phyloP scores from a whole-genome alignment of 1,139 yeast species.

The Blastobotrys apis region DNA sequence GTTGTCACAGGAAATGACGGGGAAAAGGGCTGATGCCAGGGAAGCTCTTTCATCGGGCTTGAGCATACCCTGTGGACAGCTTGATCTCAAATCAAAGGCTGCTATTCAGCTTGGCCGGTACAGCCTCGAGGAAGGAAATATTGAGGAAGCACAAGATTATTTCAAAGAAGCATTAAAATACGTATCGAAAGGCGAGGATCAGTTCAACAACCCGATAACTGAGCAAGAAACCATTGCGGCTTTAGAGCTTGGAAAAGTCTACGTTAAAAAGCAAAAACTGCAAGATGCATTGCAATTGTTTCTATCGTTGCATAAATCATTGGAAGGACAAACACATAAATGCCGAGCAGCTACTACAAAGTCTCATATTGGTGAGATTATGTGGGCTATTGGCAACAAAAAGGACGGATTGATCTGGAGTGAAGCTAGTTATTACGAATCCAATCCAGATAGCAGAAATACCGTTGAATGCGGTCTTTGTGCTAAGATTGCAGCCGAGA shows the following conservation, averaged over 20 bases:
- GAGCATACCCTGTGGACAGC: conserved; percentile 33
- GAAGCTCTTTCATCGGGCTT: conserved; percentile 32
- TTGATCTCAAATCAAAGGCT: conserved; percentile 29
- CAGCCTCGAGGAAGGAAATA: conserved; percentile 24
- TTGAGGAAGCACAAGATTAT: conserved; percentile 36
- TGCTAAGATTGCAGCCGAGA: conserved; percentile 38
- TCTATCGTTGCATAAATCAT: conserved; percentile 27
- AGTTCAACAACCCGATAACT: background rate
- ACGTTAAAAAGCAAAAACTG: conserved; percentile 25
- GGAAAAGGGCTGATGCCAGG: conserved; percentile 29
- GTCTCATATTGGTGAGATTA: conserved; percentile 59
- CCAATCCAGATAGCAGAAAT: conserved; percentile 34
- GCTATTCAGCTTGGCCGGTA: conserved; percentile 29
- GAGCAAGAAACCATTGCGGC: conserved; percentile 20
- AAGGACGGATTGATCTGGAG: conserved; percentile 60
- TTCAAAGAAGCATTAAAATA: conserved; percentile 44
- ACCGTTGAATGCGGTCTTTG: conserved; percentile 41
- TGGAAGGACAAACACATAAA: conserved; percentile 6
- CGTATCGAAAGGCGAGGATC: conserved; percentile 17
- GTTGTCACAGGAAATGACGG: conserved; percentile 27
- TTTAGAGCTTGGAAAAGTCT: conserved; percentile 34
- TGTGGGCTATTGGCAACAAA: conserved; percentile 56
- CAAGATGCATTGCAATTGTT: conserved; percentile 33
- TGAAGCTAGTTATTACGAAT: conserved; percentile 46
- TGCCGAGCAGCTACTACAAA: conserved; percentile 42